These are phyloP conservation scores for Ustilaginoidea virens DNA, from an alignment of 2,329 filamentous ascomycete genomes.

Conservation along the genomic window DNA sequence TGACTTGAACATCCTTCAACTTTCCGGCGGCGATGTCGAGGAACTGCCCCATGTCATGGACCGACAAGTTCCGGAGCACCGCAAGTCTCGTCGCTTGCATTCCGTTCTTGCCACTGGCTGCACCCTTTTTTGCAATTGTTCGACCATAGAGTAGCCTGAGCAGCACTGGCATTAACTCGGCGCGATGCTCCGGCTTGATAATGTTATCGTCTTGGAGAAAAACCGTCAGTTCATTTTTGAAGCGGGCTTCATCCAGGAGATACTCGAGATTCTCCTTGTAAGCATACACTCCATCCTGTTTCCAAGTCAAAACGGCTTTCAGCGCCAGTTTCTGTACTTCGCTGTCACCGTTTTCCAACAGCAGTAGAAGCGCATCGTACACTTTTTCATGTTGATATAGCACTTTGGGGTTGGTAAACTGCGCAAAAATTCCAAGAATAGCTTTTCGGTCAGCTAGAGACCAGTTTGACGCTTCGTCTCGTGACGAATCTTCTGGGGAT, in stretches of 20 bases:
- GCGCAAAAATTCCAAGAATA: constrained; percentile 65
- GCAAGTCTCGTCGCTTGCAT: constrained; percentile 70
- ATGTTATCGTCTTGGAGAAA: constrained; percentile 64
- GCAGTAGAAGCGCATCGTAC: constrained; percentile 54
- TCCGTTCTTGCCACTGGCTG: constrained; percentile 61
- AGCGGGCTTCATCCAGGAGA: constrained; percentile 76
- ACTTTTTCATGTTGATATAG: constrained; percentile 67
- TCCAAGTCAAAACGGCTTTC: constrained; percentile 81
- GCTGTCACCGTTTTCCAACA: constrained; percentile 76
- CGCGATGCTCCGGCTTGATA: constrained; percentile 58
- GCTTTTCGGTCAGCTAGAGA: constrained; percentile 68
- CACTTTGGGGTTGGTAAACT: constrained; percentile 75
- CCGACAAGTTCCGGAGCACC: constrained; percentile 61
- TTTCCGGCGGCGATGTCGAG: constrained; percentile 67
- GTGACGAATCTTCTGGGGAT: constrained; percentile 18
- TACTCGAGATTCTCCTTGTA: constrained; percentile 81
- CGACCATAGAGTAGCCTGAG: constrained; percentile 80
- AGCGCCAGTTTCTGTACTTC: constrained; percentile 79
- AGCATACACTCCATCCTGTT: constrained; percentile 54
- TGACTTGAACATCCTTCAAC: constrained; percentile 43
- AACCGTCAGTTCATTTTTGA: constrained; percentile 85
- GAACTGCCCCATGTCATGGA: constrained; percentile 64
- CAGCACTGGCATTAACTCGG: constrained; percentile 68
- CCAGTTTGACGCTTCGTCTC: constrained; percentile 36
- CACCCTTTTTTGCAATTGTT: constrained; percentile 67